phyloP scores from a whole-genome alignment of 805 yeast species.

The Sugiyamaella boreocaroliniensis region DNA sequence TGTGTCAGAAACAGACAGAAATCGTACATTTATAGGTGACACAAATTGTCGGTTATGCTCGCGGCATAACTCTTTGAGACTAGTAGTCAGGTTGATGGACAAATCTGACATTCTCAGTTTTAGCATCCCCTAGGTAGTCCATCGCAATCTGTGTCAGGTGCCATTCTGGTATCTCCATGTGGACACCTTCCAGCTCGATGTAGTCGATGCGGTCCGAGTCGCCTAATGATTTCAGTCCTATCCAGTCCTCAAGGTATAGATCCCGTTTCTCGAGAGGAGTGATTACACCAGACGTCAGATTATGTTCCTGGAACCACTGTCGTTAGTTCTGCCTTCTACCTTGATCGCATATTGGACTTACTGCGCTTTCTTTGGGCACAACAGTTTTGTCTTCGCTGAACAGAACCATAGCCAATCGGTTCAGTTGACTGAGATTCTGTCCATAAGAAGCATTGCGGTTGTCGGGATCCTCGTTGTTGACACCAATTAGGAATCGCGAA shows the following conservation, averaged over 20 bases:
- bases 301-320: constrained; percentile 47
- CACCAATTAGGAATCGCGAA: constrained; percentile 54
- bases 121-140: background rate
- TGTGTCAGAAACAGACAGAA: background rate
- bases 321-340: background rate
- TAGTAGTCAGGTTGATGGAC: background rate
- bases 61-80: background rate
- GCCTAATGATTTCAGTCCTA: constrained; percentile 52
- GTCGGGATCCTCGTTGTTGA: constrained; percentile 52
- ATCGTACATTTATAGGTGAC: background rate
- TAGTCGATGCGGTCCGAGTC: constrained; percentile 42
- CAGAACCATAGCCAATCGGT: constrained; percentile 51
- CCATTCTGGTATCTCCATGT: constrained; percentile 57
- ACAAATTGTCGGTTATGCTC: background rate
- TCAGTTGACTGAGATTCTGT: constrained; percentile 38
- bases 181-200: constrained; percentile 47
- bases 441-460: constrained; percentile 37
- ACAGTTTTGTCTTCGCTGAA: constrained; percentile 61
- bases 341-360: constrained; percentile 21
- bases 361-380: constrained; percentile 66
- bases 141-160: constrained; percentile 36
- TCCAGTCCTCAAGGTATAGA: constrained; percentile 46
- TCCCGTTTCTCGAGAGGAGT: constrained; percentile 45
- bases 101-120: background rate
- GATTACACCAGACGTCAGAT: constrained; percentile 36